Conservation (phyloP, 2,329 filamentous ascomycete genomes). For the Neonectria ditissima region DNA sequence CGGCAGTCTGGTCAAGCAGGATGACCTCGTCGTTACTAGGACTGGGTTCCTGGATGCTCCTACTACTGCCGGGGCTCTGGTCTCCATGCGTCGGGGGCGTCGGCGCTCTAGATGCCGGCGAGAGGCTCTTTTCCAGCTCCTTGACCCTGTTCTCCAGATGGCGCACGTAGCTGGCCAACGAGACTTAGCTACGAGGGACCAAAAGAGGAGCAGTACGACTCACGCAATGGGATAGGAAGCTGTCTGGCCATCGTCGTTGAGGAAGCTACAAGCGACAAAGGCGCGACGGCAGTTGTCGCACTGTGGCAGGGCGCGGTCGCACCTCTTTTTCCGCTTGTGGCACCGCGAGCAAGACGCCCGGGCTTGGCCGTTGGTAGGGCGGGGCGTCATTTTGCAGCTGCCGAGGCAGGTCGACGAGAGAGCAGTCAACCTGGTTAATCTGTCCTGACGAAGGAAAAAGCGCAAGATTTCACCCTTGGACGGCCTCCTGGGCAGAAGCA, state of each 20-base stretch:
- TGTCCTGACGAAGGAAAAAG: background rate
- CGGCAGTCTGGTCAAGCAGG: slow-evolving; percentile 14
- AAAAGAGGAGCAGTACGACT: slow-evolving; percentile 33
- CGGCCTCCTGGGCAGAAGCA: background rate
- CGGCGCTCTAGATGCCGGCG: background rate
- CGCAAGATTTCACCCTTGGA: background rate
- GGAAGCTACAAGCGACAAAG: slow-evolving; percentile 54
- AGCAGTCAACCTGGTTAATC: background rate
- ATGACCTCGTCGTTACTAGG: background rate
- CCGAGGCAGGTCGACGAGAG: background rate
- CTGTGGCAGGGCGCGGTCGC: slow-evolving; percentile 53
- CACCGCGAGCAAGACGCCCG: slow-evolving; percentile 53
- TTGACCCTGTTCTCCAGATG: slow-evolving; percentile 45
- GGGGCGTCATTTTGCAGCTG: slow-evolving; percentile 15
- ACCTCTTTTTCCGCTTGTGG: slow-evolving; percentile 57
- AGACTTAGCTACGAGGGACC: background rate
- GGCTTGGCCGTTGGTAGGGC: slow-evolving; percentile 20
- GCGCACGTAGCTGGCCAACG: slow-evolving; percentile 46
- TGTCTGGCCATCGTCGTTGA: slow-evolving; percentile 52
- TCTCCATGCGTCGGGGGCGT: background rate
- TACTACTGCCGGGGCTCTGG: background rate
- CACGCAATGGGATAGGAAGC: slow-evolving; percentile 56
- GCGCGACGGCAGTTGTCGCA: slow-evolving; percentile 55
- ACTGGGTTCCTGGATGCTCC: background rate
- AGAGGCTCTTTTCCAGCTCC: slow-evolving; percentile 32